These are phyloP conservation scores for Eleusine indica DNA, from an alignment of 176 grass and related monocot genomes.

Conservation along the genomic window DNA sequence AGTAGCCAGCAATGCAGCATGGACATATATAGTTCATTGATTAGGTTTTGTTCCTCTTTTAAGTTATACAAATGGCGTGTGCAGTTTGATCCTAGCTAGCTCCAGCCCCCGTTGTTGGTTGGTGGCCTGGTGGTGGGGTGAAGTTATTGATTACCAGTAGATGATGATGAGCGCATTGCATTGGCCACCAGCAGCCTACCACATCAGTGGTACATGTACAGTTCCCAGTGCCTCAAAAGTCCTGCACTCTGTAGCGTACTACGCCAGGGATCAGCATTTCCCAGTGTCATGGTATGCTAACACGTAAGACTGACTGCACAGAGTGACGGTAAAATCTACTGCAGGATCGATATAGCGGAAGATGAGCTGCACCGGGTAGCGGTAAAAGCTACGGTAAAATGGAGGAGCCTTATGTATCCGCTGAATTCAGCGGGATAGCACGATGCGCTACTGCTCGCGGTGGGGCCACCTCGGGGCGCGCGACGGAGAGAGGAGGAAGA, in stretches of 20 bases:
- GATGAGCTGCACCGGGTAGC: too few relatives aligned
- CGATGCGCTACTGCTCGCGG: too few relatives aligned
- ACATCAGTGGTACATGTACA: conserved; percentile 53
- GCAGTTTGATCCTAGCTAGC: conserved; percentile 31
- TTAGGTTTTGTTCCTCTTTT: not conserved
- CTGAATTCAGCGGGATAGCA: too few relatives aligned
- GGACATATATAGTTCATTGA: not conserved
- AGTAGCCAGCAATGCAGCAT: not conserved
- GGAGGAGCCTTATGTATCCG: too few relatives aligned
- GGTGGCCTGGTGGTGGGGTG: conserved; percentile 47
- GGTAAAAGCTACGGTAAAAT: too few relatives aligned
- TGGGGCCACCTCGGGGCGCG: too few relatives aligned
- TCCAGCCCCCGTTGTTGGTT: conserved; percentile 36
- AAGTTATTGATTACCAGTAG: conserved; percentile 46
- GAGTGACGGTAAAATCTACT: too few relatives aligned
- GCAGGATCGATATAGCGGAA: too few relatives aligned
- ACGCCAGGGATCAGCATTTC: conserved; percentile 1
- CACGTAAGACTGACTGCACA: not conserved
- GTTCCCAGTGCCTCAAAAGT: conserved; percentile 48
- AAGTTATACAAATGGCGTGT: not conserved
- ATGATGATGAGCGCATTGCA: conserved; percentile 17
- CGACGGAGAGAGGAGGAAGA: too few relatives aligned
- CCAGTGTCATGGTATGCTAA: not conserved
- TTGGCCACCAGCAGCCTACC: conserved; percentile 43
- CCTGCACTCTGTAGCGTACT: conserved; percentile 28